Conservation (phyloP, 2,329 filamentous ascomycete genomes). For the Aurifilum marmelostoma region DNA sequence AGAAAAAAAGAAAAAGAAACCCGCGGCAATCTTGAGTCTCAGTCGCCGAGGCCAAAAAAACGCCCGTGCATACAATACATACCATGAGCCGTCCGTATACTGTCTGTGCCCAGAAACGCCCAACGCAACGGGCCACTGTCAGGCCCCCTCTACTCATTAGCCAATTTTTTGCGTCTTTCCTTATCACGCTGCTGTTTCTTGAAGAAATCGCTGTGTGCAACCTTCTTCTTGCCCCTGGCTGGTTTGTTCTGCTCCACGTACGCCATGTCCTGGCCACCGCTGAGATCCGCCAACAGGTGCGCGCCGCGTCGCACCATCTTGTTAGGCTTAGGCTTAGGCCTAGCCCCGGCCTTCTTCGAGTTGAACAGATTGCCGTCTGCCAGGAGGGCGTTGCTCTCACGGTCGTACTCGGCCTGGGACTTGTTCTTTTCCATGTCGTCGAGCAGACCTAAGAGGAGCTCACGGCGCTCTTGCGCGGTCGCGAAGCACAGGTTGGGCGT, state of each 20-base stretch:
- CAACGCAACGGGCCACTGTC: not conserved
- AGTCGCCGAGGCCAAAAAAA: not conserved
- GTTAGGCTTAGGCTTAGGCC: conserved; percentile 42
- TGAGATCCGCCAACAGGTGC: conserved; percentile 81
- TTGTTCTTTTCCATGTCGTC: conserved; percentile 72
- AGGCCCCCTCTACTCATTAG: not conserved
- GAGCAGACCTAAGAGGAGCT: conserved; percentile 86
- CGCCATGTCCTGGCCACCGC: conserved; percentile 96
- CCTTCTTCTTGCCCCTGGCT: conserved; percentile 66
- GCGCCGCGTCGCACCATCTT: conserved; percentile 76
- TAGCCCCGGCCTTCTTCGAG: conserved; percentile 33
- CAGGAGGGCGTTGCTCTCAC: conserved; percentile 35
- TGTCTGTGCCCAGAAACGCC: not conserved
- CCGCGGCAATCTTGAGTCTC: not conserved
- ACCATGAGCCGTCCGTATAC: not conserved
- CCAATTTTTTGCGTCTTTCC: conserved; percentile 50
- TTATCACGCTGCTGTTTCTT: conserved; percentile 67
- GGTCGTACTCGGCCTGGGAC: conserved; percentile 34
- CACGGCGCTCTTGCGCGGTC: conserved; percentile 77
- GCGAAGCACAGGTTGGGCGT: conserved; percentile 80
- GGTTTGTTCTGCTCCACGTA: conserved; percentile 83
- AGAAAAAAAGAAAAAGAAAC: not conserved
- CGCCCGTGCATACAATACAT: not conserved
- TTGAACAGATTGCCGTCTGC: conserved; percentile 46
- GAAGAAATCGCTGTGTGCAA: conserved; percentile 64